Base-by-base conservation (phyloP, 352 stramenopile genomes). In the Thalassiosira hispida region DNA sequence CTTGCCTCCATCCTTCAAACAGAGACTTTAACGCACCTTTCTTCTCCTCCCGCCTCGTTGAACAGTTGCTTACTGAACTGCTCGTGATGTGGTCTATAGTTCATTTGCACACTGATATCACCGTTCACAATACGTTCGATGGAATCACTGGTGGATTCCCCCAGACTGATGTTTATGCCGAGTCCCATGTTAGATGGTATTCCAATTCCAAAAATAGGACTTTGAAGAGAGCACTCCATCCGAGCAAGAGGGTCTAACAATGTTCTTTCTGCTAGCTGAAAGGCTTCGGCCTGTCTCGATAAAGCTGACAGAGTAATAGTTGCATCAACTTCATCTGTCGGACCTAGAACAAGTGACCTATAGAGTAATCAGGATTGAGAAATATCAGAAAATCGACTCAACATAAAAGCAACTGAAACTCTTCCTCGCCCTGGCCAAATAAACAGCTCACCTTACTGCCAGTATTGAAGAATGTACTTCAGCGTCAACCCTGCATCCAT, bases 401-500 rank as follows among this genome's bases (percentile, higher is more conserved):
- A n/a, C n/a, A n/a, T n/a, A n/a, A n/a, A n/a, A n/a, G n/a, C n/a
- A n/a, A n/a, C n/a, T n/a, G n/a, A n/a, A n/a, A n/a, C n/a, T n/a
- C n/a, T n/a, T n/a, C n/a, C n/a, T n/a, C n/a, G n/a, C n/a, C n/a
- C n/a, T n/a, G n/a, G n/a, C n/a, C n/a, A n/a, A n/a, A n/a, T n/a
- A 16, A 23, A 4, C 20, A 23, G 6, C 71, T 73, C 94, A 93
- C 49, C 96, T 94, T 31, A 99, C 94, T n/a, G 92, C 95, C 31
- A 99, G 91, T 46, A 99, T 93, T 55, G 82, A 87, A 27, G 86
- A 88, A 70, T 94, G 88, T 0, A 94, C 87, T 66, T 95, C 93
- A 14, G 92, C 85, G 70, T 95, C 88, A 33, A 92, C 90, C 25
- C 97, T 95, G 76, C 95, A 98, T 1, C 97, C 97, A 61, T 98